Percentiles rank a stretch among this genome's conserved stretches.
These are phyloP conservation scores for Globisporangium acanthophoron DNA, from an alignment of 352 stramenopile genomes.

Conservation along the genomic window DNA sequence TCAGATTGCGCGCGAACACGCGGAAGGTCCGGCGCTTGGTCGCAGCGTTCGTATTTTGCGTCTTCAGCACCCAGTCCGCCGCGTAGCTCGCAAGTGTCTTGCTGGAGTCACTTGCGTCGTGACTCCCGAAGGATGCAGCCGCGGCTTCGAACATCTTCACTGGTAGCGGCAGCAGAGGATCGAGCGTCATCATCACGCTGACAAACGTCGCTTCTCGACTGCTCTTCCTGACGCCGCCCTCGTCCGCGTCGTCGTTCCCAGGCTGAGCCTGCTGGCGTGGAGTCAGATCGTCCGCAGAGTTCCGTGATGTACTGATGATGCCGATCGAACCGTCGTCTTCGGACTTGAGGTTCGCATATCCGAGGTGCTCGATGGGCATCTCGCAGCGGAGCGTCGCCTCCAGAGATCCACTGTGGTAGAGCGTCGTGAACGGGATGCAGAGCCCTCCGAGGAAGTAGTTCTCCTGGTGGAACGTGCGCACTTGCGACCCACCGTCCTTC, in stretches of 20 bases:
- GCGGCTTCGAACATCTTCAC: constrained; percentile 16
- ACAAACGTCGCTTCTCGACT: constrained; percentile 76
- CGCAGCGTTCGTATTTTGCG: constrained; percentile 11
- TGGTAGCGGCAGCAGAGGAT: constrained; percentile 70
- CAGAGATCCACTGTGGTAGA: constrained; percentile 74
- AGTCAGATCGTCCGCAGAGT: not conserved
- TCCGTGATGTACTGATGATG: constrained; percentile 9
- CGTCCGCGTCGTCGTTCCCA: constrained; percentile 5
- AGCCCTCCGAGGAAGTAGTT: constrained; percentile 83
- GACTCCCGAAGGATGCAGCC: constrained; percentile 5
- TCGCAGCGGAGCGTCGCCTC: constrained; percentile 80
- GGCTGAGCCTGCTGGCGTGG: not conserved
- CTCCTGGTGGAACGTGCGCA: constrained; percentile 56
- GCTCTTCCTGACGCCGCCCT: constrained; percentile 28
- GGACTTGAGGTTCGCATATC: constrained; percentile 56
- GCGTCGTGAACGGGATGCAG: constrained; percentile 84
- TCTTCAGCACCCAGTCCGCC: constrained; percentile 22
- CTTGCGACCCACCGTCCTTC: constrained; percentile 26
- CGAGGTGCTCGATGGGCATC: constrained; percentile 79
- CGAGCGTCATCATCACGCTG: constrained; percentile 83
- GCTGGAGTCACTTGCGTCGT: constrained; percentile 16
- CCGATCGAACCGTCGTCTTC: constrained; percentile 6
- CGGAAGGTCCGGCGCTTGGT: constrained; percentile 41
- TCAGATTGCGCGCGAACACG: constrained; percentile 76
- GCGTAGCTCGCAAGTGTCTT: constrained; percentile 30